Evolutionary conservation across 257 asterid genomes (phyloP).

Genomic region (Solanum pinnatisectum): DNA sequence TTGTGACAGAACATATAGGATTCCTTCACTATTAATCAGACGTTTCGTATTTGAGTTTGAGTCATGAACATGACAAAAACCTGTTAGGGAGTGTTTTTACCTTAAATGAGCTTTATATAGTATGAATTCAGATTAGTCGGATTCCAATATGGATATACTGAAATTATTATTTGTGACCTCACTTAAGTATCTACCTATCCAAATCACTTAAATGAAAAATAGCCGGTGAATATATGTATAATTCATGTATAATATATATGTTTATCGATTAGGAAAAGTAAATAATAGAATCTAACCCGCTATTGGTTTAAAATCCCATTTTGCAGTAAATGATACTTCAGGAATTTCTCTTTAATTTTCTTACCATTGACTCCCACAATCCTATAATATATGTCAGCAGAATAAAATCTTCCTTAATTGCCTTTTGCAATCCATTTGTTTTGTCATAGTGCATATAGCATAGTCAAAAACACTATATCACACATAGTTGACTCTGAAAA

Average conservation of each 20-base stretch:
- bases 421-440: not conserved
- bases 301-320: not conserved
- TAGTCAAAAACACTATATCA: not conserved
- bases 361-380: not conserved
- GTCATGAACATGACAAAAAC: fast-evolving
- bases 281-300: not conserved
- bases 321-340: not conserved
- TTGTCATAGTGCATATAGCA: not conserved
- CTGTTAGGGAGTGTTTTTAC: not conserved
- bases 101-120: not conserved
- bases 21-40: not conserved
- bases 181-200: not conserved
- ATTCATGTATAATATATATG: not conserved
- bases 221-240: not conserved
- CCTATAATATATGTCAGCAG: not conserved
- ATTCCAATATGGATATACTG: not conserved
- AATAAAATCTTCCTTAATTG: not conserved
- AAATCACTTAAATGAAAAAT: not conserved
- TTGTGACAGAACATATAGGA: not conserved
- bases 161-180: not conserved
- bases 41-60: not conserved
- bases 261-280: not conserved
- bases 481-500: not conserved
- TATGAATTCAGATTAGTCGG: not conserved
- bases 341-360: not conserved